Conservation (phyloP, 1,139 yeast species). For the Lodderomyces elongisporus region DNA sequence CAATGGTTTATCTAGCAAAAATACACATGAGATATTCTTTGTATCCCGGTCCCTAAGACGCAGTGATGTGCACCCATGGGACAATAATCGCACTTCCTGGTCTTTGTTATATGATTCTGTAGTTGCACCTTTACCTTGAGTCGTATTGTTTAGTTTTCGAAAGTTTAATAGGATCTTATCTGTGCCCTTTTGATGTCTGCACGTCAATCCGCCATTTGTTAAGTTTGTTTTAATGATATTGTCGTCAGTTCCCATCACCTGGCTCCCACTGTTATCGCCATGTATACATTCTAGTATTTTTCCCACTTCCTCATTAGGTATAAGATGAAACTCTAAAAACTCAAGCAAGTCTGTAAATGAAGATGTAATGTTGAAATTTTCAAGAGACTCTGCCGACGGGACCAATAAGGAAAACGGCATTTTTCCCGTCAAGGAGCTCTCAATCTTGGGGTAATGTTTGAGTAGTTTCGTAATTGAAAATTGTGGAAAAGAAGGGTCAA, state of each 20-base stretch:
- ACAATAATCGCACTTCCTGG: slow-evolving; percentile 60
- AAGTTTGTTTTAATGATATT: slow-evolving; percentile 27
- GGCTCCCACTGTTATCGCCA: slow-evolving; percentile 5
- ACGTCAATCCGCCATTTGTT: slow-evolving; percentile 35
- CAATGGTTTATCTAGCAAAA: slow-evolving; percentile 64
- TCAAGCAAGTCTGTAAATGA: slow-evolving; percentile 42
- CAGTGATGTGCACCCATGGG: slow-evolving; percentile 61
- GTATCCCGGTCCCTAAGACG: slow-evolving; percentile 17
- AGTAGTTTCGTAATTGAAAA: slow-evolving; percentile 48
- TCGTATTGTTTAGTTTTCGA: slow-evolving; percentile 8
- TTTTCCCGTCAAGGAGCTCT: slow-evolving; percentile 17
- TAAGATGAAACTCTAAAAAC: slow-evolving; percentile 63
- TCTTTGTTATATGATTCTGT: slow-evolving; percentile 42
- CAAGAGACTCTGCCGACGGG: slow-evolving; percentile 61
- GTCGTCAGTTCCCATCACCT: no score
- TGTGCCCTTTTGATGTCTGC: slow-evolving; percentile 42
- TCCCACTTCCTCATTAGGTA: slow-evolving; percentile 48
- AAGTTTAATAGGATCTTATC: slow-evolving; percentile 28
- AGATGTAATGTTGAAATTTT: slow-evolving; percentile 47
- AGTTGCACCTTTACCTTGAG: slow-evolving; percentile 5
- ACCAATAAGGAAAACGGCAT: slow-evolving; percentile 61
- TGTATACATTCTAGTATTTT: slow-evolving; percentile 29
- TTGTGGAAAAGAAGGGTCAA: slow-evolving; percentile 38
- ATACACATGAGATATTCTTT: slow-evolving; percentile 47
- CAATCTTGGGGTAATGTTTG: slow-evolving; percentile 26